phyloP scores from a whole-genome alignment of 140 eudicot species.

The Ambrosia hybrid region DNA sequence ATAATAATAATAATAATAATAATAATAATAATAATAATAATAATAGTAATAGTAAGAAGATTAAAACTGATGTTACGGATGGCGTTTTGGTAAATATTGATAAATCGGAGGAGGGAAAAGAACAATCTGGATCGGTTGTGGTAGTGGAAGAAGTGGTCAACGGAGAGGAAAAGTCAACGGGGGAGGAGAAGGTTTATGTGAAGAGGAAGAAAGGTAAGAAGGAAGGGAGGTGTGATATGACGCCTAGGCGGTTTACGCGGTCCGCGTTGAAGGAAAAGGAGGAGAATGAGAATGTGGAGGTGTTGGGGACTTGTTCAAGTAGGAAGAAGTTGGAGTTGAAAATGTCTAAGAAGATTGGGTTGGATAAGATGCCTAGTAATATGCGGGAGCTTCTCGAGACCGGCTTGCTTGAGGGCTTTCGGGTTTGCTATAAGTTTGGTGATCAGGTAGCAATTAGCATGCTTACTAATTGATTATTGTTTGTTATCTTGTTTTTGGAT shows the following conservation, averaged over 20 bases:
- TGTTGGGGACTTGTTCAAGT: conserved; percentile 31
- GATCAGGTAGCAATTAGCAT: conserved; percentile 59
- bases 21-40: conserved; percentile 7
- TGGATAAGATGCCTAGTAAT: conserved; percentile 49
- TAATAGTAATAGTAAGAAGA: conserved; percentile 19
- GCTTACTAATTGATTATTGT: not conserved
- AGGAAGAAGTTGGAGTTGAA: conserved; percentile 55
- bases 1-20: no score
- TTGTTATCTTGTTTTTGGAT: not conserved
- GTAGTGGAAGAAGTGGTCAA: not conserved
- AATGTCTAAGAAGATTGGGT: conserved; percentile 59
- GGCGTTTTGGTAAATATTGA: conserved; percentile 26
- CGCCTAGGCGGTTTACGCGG: conserved; percentile 63
- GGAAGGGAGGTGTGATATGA: not conserved
- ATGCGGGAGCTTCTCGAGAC: conserved; percentile 79
- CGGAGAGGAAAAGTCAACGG: not conserved
- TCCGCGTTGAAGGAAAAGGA: conserved; percentile 45
- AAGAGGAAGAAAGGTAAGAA: conserved; percentile 25
- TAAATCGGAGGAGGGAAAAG: conserved; percentile 11
- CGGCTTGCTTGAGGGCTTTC: conserved; percentile 82
- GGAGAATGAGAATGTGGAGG: conserved; percentile 24
- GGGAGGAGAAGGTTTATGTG: conserved; percentile 24
- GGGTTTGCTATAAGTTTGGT: conserved; percentile 66
- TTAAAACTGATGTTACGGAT: conserved; percentile 23
- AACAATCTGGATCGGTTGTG: not conserved